Base-by-base conservation (phyloP, 441 rosid genomes). In the Lepidium campestre region DNA sequence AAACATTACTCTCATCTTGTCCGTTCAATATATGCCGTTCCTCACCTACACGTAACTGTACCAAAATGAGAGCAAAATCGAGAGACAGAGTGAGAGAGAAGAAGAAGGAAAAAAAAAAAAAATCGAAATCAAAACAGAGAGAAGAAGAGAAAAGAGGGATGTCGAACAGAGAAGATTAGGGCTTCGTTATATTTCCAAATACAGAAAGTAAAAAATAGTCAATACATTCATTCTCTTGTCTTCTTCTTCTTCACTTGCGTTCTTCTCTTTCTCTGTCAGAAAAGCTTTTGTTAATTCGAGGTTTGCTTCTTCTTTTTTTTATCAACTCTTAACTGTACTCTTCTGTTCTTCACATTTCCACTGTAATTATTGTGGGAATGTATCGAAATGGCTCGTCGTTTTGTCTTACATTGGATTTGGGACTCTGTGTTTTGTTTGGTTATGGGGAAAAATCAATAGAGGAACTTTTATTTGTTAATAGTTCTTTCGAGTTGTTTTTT, bases 161-260 rank as follows among this genome's bases (percentile, higher is more conserved):
- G 59, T 5, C 55, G 56, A 65, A 53, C 10, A 66, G 55, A 59
- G 71, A 35, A 62, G 65, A 41, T 68, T 74, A 74, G 78, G 78
- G 78, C 66, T 74, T 55, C 18, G 32, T 56, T 36, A 13, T 52
- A 12, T 53, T 53, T 50, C 15, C 12, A 22, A 11, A 22, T 42
- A n/a, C 20, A 39, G 9, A 10, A 22, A 10, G 2, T n/a, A n/a
- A 7, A n/a, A n/a, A 35, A 27, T 1, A 47, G 59, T 58, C 34
- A 29, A 7, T 29, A 29, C 34, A 29, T 29, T 29, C 9, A 29
- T 29, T 29, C 11, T 57, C 49, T 36, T 29, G 10, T 48, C 47
- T n/a, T 66, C 67, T 67, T 55, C 65, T 37, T 44, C 36, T 22
- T 17, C 42, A 50, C 55, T 29, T 20, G 36, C 23, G 59, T 52